Base-by-base conservation (phyloP, 768 basidiomycete genomes). In the Lactifluus rugatus region DNA sequence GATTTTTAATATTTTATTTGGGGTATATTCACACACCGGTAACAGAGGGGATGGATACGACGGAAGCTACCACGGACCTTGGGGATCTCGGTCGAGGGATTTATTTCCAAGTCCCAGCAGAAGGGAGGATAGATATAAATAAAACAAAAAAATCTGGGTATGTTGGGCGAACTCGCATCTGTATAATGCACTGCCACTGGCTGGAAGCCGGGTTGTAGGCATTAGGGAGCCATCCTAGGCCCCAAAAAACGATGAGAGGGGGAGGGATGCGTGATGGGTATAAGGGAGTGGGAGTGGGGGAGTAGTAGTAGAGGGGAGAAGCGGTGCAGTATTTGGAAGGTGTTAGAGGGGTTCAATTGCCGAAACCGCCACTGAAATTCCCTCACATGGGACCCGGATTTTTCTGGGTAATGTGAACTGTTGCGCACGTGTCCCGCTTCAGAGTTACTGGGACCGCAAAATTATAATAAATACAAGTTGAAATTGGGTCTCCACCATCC, bases 391-490 rank as follows among this genome's bases (percentile, higher is more conserved):
- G n/a, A 28, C 17, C 10, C 28, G 31, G 28, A 44, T 31, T 46
- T 21, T 25, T 26, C 28, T 28, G 26, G 14, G 21, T 49, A 34
- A 13, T 31, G 39, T 25, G 42, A 36, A n/a, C 42, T 9, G 26
- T 19, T 23, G 34, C 16, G 26, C 59, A 60, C 59, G 59, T 60
- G 59, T 45, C 48, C 37, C 54, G 54, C 49, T 60, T 52, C 48
- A 46, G 16, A 17, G 16, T 50, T 25, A 31, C 25, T 28, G n/a
- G 21, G 48, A 19, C 54, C 26, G 13, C 31, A 42, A 55, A 51
- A 45, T 49, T 56, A 34, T 11, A 46, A 31, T 47, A 46, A 39
- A 56, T 41, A 45, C 36, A 54, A 36, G 34, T 50, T 39, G 41
- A 50, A 50, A 59, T 54, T 59, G 19, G 37, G 10, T 11, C 26